Base-by-base conservation (phyloP, 345 rosid species). In the Populus deltoides region DNA sequence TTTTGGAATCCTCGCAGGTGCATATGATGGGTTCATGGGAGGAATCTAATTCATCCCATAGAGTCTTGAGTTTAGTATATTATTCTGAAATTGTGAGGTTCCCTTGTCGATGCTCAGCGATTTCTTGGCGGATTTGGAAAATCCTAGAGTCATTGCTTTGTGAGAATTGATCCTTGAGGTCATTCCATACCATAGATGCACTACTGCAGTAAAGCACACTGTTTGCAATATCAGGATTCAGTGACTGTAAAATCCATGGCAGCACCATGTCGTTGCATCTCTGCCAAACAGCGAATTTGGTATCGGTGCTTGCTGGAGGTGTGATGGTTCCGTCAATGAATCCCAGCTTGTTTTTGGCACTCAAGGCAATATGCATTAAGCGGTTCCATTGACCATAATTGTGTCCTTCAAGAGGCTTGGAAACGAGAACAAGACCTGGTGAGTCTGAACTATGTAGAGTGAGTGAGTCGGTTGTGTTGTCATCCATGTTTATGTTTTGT, bases 211-310 rank as follows among this genome's bases (percentile, higher is more conserved):
- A 75, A 9, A 72, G 20, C 1, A 79, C n/a, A 24, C 66, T 71
- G 1, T 38, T 25, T 12, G 35, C 9, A 1, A 83, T n/a, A 6
- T 20, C 18, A 1, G 5, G 11, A 11, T 75, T 49, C 0, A 70
- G 8, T 0, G 29, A 49, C 7, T 51, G 55, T 1, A 75, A 5
- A 6, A 82, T 51, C 66, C 18, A 82, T 1, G 73, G 49, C 8
- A 70, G 13, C 13, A 78, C 25, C 66, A 78, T 78, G 31, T 47
- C 49, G 51, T 75, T 78, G 63, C 73, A 74, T 24, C 33, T 7
- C 27, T 74, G 25, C 77, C 27, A 15, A 0, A 33, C 1, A 2
- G 0, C 4, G 17, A 22, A 70, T 22, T 75, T 25, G 0, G 68
- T 13, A 12, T 25, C 9, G 3, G 8, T 57, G 18, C 10, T 1